phyloP scores from a whole-genome alignment of 1,284 basidiomycete species.

The Moesziomyces globuligerus region DNA sequence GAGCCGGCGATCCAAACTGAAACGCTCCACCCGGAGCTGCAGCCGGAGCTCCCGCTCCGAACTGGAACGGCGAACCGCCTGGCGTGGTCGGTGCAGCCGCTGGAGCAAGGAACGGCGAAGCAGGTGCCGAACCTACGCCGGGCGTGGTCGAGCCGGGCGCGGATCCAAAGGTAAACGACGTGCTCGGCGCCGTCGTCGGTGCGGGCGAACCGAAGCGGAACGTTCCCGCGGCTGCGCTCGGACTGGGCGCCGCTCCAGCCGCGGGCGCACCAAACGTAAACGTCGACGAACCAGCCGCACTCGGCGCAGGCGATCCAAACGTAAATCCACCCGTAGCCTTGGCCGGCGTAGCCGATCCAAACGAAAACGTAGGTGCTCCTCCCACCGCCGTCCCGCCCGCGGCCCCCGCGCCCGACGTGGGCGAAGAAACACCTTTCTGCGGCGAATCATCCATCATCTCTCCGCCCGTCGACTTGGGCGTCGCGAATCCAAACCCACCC shows the following conservation, averaged over 20 bases:
- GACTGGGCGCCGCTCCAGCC: not conserved
- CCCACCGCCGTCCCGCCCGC: no score
- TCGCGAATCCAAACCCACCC: slow-evolving; percentile 24
- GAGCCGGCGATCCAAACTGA: slow-evolving; percentile 19
- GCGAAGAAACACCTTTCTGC: slow-evolving; percentile 2
- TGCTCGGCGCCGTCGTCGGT: slow-evolving; percentile 9
- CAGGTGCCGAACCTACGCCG: slow-evolving; percentile 23
- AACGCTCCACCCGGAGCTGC: slow-evolving; percentile 1
- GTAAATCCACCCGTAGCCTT: slow-evolving; percentile 13
- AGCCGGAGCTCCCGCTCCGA: slow-evolving; percentile 14
- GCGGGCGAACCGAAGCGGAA: slow-evolving; percentile 38
- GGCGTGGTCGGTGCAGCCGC: slow-evolving; percentile 23
- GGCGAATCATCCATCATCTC: slow-evolving; percentile 55
- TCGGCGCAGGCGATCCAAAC: slow-evolving; percentile 10
- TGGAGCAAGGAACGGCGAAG: slow-evolving; percentile 25
- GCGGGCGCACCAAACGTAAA: slow-evolving; percentile 28
- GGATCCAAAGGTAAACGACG: slow-evolving; percentile 30
- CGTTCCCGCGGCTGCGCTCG: slow-evolving; percentile 3
- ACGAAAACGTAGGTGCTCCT: slow-evolving; percentile 5
- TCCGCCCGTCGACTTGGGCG: not conserved
- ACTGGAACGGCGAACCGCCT: slow-evolving; percentile 25
- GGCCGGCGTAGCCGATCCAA: slow-evolving; percentile 7
- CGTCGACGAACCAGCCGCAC: slow-evolving; percentile 7
- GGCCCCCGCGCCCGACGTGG: no score
- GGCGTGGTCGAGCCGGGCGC: slow-evolving; percentile 14